Conservation (phyloP, 176 grass and related monocot genomes). For the Melocanna baccifera region DNA sequence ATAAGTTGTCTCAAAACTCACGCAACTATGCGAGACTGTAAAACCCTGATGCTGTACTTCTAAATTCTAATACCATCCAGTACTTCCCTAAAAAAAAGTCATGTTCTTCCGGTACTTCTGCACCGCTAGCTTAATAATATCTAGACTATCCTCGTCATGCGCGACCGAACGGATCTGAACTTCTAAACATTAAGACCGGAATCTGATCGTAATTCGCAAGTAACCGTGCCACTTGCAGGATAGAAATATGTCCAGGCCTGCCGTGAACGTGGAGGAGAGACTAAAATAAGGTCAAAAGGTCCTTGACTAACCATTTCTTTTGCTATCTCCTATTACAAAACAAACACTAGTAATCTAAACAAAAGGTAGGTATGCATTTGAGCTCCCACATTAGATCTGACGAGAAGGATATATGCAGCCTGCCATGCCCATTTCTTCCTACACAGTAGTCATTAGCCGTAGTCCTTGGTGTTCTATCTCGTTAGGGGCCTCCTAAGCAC, state of each 20-base stretch:
- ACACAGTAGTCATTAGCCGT: not conserved
- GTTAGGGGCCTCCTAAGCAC: not conserved
- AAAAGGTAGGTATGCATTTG: not conserved
- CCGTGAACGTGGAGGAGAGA: slow-evolving; percentile 34
- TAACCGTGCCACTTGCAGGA: slow-evolving; percentile 7
- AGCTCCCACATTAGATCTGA: slow-evolving; percentile 31
- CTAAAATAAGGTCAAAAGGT: slow-evolving; percentile 15
- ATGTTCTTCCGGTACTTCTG: not conserved
- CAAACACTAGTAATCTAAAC: not conserved
- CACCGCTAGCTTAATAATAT: not conserved
- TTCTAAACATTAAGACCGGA: not conserved
- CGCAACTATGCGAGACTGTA: not conserved
- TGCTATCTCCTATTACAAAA: not conserved
- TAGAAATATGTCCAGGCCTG: slow-evolving; percentile 1
- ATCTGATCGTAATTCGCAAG: slow-evolving; percentile 3
- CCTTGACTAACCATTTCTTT: not conserved
- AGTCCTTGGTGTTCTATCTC: not conserved
- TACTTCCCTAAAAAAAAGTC: not conserved
- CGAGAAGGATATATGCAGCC: not conserved
- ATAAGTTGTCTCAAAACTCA: not conserved
- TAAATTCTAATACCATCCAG: not conserved
- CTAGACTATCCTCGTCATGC: not conserved
- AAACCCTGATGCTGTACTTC: not conserved
- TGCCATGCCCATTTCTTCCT: not conserved
- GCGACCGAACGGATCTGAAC: not conserved